Conservation (phyloP, 345 rosid species). For the Iberis pinnata region DNA sequence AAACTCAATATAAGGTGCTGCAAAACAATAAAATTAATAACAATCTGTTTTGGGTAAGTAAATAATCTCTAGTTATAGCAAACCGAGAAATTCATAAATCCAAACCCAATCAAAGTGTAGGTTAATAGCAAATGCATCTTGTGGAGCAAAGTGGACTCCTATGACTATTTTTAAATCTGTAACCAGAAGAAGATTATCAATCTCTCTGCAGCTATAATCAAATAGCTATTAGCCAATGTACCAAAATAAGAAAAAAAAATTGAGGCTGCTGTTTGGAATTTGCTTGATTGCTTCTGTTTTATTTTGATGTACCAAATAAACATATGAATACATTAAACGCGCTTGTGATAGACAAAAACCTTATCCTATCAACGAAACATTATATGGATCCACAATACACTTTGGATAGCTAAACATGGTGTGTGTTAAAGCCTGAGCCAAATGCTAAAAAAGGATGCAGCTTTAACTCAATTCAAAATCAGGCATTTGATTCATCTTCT, state of each 20-base stretch:
- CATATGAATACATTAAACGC: not conserved
- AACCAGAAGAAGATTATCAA: too few species aligned
- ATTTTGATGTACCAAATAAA: not conserved
- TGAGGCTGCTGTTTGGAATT: not conserved
- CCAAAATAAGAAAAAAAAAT: not conserved
- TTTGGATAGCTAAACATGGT: not conserved
- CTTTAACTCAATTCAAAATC: constrained; percentile 3
- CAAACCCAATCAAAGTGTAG: too few species aligned
- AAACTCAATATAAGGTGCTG: too few species aligned
- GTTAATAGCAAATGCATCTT: too few species aligned
- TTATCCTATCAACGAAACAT: not conserved
- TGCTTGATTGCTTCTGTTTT: not conserved
- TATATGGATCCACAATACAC: not conserved
- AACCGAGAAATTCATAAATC: too few species aligned
- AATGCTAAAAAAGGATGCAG: not conserved
- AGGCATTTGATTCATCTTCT: constrained; percentile 4
- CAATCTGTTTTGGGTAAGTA: too few species aligned
- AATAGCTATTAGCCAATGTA: not conserved
- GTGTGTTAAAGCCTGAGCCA: not conserved
- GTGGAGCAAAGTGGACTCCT: too few species aligned
- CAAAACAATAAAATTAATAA: too few species aligned
- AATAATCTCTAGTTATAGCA: too few species aligned
- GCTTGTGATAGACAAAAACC: not conserved
- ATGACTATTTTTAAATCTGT: too few species aligned
- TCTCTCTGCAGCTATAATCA: too few species aligned